A percentile compares a stretch with the other conserved stretches of the same genome.
Evolutionary conservation across 768 basidiomycete species (phyloP).

Genomic region (Kwoniella botswanensis): DNA sequence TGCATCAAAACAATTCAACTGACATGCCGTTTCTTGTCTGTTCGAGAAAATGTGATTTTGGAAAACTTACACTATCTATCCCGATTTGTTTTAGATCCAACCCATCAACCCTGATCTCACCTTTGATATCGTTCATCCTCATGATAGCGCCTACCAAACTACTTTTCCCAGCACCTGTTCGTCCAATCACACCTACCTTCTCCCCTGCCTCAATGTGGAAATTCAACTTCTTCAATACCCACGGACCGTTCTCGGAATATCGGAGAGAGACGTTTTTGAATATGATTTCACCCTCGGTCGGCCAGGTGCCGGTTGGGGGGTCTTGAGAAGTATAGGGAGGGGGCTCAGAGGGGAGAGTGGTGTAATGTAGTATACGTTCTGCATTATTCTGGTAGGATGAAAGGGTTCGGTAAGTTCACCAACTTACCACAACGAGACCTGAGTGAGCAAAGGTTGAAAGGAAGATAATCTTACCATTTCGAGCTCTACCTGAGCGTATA

Average conservation of each 20-base stretch:
- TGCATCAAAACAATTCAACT: no score
- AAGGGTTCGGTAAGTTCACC: neutral
- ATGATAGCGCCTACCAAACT: slow-evolving; percentile 62
- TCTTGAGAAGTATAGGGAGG: slow-evolving; percentile 3
- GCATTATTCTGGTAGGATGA: slow-evolving; percentile 17
- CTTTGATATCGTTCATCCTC: slow-evolving; percentile 66
- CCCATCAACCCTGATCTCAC: slow-evolving; percentile 65
- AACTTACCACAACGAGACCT: neutral
- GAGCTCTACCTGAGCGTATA: slow-evolving; percentile 34
- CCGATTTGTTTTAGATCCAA: slow-evolving; percentile 62
- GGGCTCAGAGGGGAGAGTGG: slow-evolving; percentile 14
- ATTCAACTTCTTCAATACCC: slow-evolving; percentile 72
- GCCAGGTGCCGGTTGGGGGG: slow-evolving; percentile 7
- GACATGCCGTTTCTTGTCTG: no score
- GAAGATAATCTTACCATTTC: slow-evolving; percentile 28
- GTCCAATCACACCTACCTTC: slow-evolving; percentile 75
- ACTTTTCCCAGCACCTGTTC: slow-evolving; percentile 69
- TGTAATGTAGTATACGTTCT: slow-evolving; percentile 24
- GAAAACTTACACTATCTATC: slow-evolving; percentile 60
- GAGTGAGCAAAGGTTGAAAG: neutral
- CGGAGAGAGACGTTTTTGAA: slow-evolving; percentile 15
- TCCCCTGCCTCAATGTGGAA: slow-evolving; percentile 74
- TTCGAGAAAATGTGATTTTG: no score
- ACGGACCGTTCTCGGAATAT: slow-evolving; percentile 11
- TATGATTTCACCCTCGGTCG: slow-evolving; percentile 1